A percentile compares a stretch with the other conserved stretches of the same genome.
Conservation (phyloP, 192 early-diverging fungal genomes). For the Phycomyces nitens region DNA sequence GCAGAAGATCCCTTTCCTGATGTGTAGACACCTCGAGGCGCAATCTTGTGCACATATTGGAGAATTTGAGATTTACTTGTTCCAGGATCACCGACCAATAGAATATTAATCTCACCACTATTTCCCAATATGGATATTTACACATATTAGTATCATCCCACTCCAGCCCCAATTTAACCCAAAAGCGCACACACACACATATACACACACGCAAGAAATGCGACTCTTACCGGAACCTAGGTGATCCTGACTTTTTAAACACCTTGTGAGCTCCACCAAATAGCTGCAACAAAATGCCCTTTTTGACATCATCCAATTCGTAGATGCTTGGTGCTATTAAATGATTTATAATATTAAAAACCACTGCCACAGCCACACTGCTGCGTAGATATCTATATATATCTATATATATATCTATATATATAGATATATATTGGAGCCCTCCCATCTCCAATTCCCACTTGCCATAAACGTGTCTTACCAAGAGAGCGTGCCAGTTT, state of each 20-base stretch:
- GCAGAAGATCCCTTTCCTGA: conserved; percentile 96
- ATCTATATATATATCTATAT: too few species aligned
- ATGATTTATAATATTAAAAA: too few species aligned
- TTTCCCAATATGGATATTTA: not conserved
- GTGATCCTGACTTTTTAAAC: conserved; percentile 62
- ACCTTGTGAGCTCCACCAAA: conserved; percentile 95
- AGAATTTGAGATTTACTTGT: conserved; percentile 93
- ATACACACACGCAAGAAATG: too few species aligned
- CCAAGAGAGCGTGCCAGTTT: conserved; percentile 76
- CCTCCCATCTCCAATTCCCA: too few species aligned
- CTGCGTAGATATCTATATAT: too few species aligned
- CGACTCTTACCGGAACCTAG: conserved; percentile 34
- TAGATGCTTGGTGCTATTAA: conserved; percentile 87
- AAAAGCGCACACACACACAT: too few species aligned
- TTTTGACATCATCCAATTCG: conserved; percentile 97
- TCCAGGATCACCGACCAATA: conserved; percentile 96
- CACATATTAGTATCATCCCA: too few species aligned
- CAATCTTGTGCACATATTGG: conserved; percentile 87
- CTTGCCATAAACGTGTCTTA: conserved; percentile 14
- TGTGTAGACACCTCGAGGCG: conserved; percentile 94
- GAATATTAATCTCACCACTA: conserved; percentile 90
- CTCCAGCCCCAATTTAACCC: too few species aligned
- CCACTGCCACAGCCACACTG: too few species aligned
- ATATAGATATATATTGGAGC: too few species aligned
- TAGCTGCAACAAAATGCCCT: conserved; percentile 90